phyloP scores from a whole-genome alignment of 2,329 filamentous ascomycete species.

The Orbilia oligospora region DNA sequence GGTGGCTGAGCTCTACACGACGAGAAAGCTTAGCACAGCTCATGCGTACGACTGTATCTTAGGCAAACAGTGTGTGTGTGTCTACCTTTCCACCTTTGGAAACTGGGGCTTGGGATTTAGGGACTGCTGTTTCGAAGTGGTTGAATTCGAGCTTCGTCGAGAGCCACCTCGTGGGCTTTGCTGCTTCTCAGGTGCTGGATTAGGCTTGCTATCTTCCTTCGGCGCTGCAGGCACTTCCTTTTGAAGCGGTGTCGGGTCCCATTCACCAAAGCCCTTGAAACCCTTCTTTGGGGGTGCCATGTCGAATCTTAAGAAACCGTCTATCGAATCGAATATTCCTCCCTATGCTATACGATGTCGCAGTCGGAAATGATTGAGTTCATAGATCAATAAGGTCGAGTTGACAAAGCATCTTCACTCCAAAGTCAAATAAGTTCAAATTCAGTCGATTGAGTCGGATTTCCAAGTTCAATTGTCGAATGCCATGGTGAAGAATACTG shows the following conservation, averaged over 20 bases:
- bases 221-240: slow-evolving; percentile 1
- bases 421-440: background rate
- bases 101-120: slow-evolving; percentile 1
- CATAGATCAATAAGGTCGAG: background rate
- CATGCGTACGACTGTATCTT: background rate
- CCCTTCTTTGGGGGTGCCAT: slow-evolving; percentile 50
- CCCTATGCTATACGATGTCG: background rate
- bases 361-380: slow-evolving; percentile 13
- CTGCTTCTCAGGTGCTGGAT: background rate
- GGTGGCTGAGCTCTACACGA: slow-evolving; percentile 25
- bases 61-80: background rate
- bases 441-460: slow-evolving; percentile 2
- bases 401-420: background rate
- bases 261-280: slow-evolving; percentile 27
- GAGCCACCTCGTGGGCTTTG: background rate
- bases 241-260: slow-evolving; percentile 15
- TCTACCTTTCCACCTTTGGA: slow-evolving; percentile 7
- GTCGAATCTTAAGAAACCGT: background rate
- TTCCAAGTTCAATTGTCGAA: slow-evolving; percentile 20
- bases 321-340: background rate
- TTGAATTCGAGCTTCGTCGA: background rate
- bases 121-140: slow-evolving; percentile 15
- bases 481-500: slow-evolving; percentile 17
- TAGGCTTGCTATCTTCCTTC: slow-evolving; percentile 23
- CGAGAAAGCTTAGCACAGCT: background rate